Evolutionary conservation across 257 asterid genomes (phyloP).

Genomic region (Petrea volubilis): DNA sequence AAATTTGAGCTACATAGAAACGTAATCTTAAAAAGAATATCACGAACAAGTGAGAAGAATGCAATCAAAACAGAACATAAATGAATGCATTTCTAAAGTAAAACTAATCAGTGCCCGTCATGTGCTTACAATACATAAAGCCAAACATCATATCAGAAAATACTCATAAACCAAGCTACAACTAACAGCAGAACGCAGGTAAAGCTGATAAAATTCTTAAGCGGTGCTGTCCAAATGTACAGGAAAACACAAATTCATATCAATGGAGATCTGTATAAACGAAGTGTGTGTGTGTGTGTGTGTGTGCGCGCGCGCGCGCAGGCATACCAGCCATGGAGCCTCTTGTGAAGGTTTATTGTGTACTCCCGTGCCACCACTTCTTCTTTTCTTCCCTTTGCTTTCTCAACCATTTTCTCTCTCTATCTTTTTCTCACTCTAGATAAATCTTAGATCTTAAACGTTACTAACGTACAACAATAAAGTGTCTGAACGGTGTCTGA

Average conservation of each 20-base stretch:
- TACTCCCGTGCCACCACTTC: conserved; percentile 55
- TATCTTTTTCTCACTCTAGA: background rate
- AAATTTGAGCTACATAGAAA: too few species aligned
- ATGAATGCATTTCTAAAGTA: background rate
- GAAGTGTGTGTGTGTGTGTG: background rate
- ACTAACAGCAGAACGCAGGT: background rate
- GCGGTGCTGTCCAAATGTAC: background rate
- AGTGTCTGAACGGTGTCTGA: background rate
- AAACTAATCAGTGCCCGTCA: background rate
- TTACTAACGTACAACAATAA: background rate
- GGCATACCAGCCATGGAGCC: conserved; percentile 61
- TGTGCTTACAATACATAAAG: background rate
- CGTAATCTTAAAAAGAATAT: too few species aligned
- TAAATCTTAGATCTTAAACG: background rate
- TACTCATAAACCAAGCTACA: background rate
- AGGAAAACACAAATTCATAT: background rate
- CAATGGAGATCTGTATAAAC: background rate
- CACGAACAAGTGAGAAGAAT: background rate
- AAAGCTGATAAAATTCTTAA: background rate
- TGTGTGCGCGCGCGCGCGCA: too few species aligned
- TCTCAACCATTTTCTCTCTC: conserved; percentile 40
- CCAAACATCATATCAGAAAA: background rate
- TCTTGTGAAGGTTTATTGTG: conserved; percentile 58
- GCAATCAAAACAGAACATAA: background rate
- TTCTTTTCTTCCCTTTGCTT: conserved; percentile 48